Conservation (phyloP, 2,329 filamentous ascomycete genomes). For the Penicillium sp. region DNA sequence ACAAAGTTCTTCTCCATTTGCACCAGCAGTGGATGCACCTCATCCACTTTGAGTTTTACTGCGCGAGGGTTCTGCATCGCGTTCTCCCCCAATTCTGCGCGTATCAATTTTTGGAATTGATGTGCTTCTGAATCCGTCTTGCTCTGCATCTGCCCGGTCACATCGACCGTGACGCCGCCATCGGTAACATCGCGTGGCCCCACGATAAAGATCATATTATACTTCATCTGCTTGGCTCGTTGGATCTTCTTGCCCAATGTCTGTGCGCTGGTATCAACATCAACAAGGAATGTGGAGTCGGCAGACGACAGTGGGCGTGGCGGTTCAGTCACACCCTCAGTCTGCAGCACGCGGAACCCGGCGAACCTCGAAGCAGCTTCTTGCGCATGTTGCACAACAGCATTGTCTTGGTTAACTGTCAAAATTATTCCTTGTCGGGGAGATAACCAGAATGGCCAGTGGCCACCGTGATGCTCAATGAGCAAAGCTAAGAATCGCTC, state of each 20-base stretch:
- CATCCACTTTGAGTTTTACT: constrained; percentile 41
- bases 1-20: constrained; percentile 44
- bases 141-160: constrained; percentile 48
- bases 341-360: constrained; percentile 39
- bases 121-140: constrained; percentile 37
- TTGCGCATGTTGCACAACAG: constrained; percentile 51
- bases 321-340: constrained; percentile 26
- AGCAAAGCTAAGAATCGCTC: constrained; percentile 84
- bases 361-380: constrained; percentile 57
- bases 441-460: constrained; percentile 88
- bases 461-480: constrained; percentile 79
- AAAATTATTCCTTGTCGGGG: constrained; percentile 77
- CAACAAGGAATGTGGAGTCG: constrained; percentile 69
- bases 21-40: constrained; percentile 42
- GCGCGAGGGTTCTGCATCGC: constrained; percentile 39
- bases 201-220: constrained; percentile 74
- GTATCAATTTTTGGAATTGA: constrained; percentile 33
- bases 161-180: constrained; percentile 55
- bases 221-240: constrained; percentile 72
- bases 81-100: constrained; percentile 28
- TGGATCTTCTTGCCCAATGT: constrained; percentile 70
- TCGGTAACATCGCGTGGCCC: constrained; percentile 68
- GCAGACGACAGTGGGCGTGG: constrained; percentile 50
- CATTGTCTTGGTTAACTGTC: constrained; percentile 65
- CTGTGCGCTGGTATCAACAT: constrained; percentile 68